A percentile compares a stretch with the other conserved stretches of the same genome.
These are phyloP conservation scores for Fragaria nilgerrensis DNA, from an alignment of 306 rosid genomes.

Conservation along the genomic window DNA sequence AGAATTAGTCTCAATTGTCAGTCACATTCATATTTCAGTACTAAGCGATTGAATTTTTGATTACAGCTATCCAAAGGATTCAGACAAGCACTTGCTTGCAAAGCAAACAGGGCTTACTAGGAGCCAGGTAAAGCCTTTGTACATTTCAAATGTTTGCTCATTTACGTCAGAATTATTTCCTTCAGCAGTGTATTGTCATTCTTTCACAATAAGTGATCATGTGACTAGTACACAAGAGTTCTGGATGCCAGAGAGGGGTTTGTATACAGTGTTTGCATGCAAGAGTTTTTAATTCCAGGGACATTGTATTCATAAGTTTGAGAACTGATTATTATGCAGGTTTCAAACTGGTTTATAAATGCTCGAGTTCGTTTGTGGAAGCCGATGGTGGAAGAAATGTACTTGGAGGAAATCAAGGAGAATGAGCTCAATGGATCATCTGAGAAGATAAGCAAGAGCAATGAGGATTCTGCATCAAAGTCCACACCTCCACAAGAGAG, in stretches of 20 bases:
- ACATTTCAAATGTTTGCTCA: not conserved
- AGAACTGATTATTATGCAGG: conserved; percentile 39
- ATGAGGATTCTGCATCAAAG: conserved; percentile 50
- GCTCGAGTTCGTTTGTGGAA: conserved; percentile 97
- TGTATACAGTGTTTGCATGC: not conserved
- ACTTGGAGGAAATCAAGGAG: conserved; percentile 77
- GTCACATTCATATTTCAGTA: not conserved
- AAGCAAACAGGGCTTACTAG: conserved; percentile 96
- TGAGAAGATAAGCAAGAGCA: conserved; percentile 56
- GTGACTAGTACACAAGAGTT: not conserved
- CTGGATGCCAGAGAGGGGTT: not conserved
- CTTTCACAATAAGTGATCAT: not conserved
- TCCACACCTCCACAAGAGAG: conserved; percentile 38
- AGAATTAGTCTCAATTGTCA: not conserved
- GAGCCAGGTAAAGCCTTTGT: conserved; percentile 63
- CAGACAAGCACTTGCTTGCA: conserved; percentile 94
- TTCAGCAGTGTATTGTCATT: not conserved
- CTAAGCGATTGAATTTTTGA: conserved; percentile 19
- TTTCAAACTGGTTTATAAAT: conserved; percentile 96
- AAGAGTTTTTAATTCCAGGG: not conserved
- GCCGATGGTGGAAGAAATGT: conserved; percentile 99
- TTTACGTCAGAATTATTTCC: not conserved
- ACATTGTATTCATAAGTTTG: not conserved
- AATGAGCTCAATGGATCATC: conserved; percentile 60
- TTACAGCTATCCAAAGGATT: conserved; percentile 90